These are phyloP conservation scores for Suillus bovinus DNA, from an alignment of 768 basidiomycete species.

Conservation along the genomic window DNA sequence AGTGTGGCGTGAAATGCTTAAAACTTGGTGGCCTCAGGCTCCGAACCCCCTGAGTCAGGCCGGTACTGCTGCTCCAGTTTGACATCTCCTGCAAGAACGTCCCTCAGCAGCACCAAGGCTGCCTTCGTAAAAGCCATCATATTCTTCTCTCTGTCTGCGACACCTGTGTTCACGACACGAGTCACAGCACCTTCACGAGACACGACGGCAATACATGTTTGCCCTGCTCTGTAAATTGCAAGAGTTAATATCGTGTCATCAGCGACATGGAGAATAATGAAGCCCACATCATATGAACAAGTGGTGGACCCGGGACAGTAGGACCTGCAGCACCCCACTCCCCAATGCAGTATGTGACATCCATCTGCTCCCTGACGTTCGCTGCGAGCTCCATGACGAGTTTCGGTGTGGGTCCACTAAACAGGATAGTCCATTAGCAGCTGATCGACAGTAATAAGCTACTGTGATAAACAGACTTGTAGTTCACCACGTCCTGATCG, in stretches of 20 bases:
- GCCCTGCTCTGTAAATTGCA: constrained; percentile 12
- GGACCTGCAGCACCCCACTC: constrained; percentile 24
- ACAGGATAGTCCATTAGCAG: not conserved
- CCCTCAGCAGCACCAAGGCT: constrained; percentile 14
- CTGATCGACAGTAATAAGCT: not conserved
- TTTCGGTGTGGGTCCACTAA: constrained; percentile 20
- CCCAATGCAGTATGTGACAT: constrained; percentile 18
- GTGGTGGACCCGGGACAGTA: constrained; percentile 11
- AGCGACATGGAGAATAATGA: not conserved
- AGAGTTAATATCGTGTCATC: not conserved
- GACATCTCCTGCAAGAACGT: constrained; percentile 16
- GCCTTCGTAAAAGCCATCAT: constrained; percentile 24
- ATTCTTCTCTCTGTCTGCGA: constrained; percentile 18
- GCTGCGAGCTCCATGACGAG: constrained; percentile 19
- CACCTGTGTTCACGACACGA: constrained; percentile 16
- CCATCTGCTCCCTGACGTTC: constrained; percentile 16
- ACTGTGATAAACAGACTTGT: constrained; percentile 13
- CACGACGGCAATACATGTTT: constrained; percentile 14
- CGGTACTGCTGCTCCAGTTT: constrained; percentile 9
- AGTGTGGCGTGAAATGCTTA: not conserved
- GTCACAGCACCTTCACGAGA: constrained; percentile 14
- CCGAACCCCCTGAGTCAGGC: not conserved
- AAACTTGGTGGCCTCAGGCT: not conserved
- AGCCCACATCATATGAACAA: constrained; percentile 18
- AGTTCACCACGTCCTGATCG: constrained; percentile 16